A percentile compares a stretch with the other conserved stretches of the same genome.
phyloP scores from a whole-genome alignment of 305 asterid genomes.

The Solanum chacoense region DNA sequence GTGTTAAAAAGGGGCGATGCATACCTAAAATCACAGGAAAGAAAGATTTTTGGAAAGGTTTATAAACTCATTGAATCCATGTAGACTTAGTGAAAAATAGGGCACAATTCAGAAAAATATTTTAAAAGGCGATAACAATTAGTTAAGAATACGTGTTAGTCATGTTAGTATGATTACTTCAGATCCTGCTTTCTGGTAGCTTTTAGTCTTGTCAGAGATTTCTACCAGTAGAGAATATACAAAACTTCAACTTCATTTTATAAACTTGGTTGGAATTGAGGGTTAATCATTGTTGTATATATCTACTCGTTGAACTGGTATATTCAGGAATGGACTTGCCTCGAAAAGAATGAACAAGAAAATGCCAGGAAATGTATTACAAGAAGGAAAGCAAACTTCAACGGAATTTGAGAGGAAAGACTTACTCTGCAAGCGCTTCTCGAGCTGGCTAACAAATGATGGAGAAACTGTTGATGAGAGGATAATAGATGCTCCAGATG shows the following conservation, averaged over 20 bases:
- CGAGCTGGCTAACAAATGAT: conserved; percentile 75
- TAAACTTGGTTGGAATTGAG: not conserved
- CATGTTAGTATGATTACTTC: not conserved
- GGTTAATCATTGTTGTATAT: not conserved
- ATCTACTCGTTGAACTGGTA: not conserved
- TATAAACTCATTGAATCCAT: not conserved
- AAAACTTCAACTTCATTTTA: not conserved
- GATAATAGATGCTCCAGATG: conserved; percentile 72
- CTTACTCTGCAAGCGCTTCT: conserved; percentile 69
- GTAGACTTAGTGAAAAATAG: not conserved
- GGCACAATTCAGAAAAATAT: not conserved
- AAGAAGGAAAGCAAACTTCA: not conserved
- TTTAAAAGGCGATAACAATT: not conserved
- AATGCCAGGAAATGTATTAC: not conserved
- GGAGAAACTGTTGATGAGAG: conserved; percentile 97
- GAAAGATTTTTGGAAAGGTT: not conserved
- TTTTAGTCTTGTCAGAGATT: not conserved
- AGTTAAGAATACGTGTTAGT: not conserved
- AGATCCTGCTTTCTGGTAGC: not conserved
- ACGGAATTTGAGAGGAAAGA: conserved; percentile 10
- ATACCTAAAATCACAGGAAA: not conserved
- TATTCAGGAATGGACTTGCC: not conserved
- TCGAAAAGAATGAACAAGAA: not conserved
- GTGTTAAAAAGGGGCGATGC: not conserved
- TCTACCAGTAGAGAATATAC: not conserved